Base-by-base conservation (phyloP, 2,329 filamentous ascomycete genomes). In the Curvularia eragrostidis region DNA sequence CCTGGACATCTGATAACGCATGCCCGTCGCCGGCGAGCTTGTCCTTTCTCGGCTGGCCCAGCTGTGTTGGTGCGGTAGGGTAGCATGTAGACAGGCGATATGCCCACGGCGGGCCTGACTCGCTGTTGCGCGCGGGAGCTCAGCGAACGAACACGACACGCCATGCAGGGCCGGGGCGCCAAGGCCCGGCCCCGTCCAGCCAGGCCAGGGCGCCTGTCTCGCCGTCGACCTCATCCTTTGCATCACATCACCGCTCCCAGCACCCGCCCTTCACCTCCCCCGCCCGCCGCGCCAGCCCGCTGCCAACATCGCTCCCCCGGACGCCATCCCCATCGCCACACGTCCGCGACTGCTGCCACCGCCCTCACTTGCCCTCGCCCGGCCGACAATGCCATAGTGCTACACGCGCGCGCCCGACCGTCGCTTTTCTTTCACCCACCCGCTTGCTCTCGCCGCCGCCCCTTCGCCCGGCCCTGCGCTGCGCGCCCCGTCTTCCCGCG, bases 1-100 rank as follows among this genome's bases (percentile, higher is more conserved):
- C 56, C 61, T 52, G 57, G 51, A 52, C 58, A 56, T 61, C 56
- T 64, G 63, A 64, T 62, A 48, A 49, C 24, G 39, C 39, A 13
- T 36, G 19, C 18, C 12, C 19, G 9, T 24, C 9, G 21, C 39
- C 39, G 39, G 7, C 19, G 21, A 23, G 39, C 39, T 42, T 42
- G 39, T 10, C 39, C 21, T 10, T 21, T 23, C 39, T 23, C 19
- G 19, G 19, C 39, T 3, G 15, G n/a, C 15, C 15, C 34, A 38
- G 34, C 34, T 18, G 13, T 2, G n/a, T n/a, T n/a, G n/a, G n/a
- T n/a, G n/a, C n/a, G n/a, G n/a, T n/a, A n/a, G n/a, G n/a, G n/a
- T n/a, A n/a, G n/a, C n/a, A n/a, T n/a, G n/a, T n/a, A n/a, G n/a
- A n/a, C n/a, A n/a, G n/a, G n/a, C n/a, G n/a, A n/a, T n/a, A n/a